A percentile compares a stretch with the other conserved stretches of the same genome.
phyloP scores from a whole-genome alignment of 2,329 filamentous ascomycete species.

The Sporothrix globosa region DNA sequence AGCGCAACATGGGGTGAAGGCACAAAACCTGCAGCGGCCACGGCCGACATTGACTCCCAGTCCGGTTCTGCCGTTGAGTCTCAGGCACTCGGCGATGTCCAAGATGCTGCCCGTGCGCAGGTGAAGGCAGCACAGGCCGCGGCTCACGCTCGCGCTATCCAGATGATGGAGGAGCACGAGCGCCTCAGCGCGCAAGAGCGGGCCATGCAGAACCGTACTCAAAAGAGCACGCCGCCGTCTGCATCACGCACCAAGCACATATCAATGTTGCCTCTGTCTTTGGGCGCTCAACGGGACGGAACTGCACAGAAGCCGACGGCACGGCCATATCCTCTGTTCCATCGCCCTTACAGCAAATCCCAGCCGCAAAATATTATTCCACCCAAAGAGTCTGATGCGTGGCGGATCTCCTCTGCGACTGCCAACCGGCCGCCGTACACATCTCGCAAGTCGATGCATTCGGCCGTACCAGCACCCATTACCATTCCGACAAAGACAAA shows the following conservation, averaged over 20 bases:
- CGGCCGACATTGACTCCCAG: not conserved
- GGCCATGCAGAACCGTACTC: not conserved
- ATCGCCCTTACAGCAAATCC: slow-evolving; percentile 29
- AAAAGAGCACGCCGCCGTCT: slow-evolving; percentile 5
- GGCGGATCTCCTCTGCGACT: not conserved
- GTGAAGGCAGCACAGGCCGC: slow-evolving; percentile 28
- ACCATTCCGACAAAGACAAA: not conserved
- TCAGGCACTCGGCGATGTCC: not conserved
- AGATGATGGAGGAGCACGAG: slow-evolving; percentile 33
- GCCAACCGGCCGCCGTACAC: slow-evolving; percentile 25
- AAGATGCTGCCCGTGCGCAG: not conserved
- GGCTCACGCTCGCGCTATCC: slow-evolving; percentile 26
- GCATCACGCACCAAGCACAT: not conserved
- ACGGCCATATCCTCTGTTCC: slow-evolving; percentile 31
- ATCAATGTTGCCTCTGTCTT: not conserved
- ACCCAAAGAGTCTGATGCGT: not conserved
- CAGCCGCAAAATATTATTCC: not conserved
- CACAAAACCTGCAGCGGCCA: not conserved
- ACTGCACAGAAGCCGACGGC: not conserved
- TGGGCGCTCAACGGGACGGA: slow-evolving; percentile 7
- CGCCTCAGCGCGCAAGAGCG: slow-evolving; percentile 27
- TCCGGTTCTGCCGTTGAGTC: not conserved
- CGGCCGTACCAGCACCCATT: slow-evolving; percentile 3
- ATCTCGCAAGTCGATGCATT: slow-evolving; percentile 29
- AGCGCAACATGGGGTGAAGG: slow-evolving; percentile 1